Base-by-base conservation (phyloP, 1,139 yeast genomes). In the Taphrina communis region DNA sequence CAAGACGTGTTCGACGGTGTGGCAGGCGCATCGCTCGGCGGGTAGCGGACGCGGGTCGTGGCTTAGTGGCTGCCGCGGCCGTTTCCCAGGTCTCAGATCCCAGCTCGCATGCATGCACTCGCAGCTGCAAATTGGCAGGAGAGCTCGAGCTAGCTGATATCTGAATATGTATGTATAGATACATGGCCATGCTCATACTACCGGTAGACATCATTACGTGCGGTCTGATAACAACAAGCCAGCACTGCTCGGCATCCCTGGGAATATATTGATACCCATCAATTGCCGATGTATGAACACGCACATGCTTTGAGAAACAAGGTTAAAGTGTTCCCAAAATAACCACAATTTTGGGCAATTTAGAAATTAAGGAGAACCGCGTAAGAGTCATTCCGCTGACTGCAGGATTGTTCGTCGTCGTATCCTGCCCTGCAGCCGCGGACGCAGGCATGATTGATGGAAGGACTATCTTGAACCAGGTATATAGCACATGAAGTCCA, bases 51-150 rank as follows among this genome's bases (percentile, higher is more conserved):
- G 53, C 53, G 53, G 31, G 53, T 35, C 8, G 53, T 8, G 53
- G 53, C 53, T 50, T 50, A 2, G 35, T 19, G 53, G 53, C 53
- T 50, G 53, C 53, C 53, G 53, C 21, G 53, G 31, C 2, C 31
- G 31, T 25, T 25, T 25, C 31, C 31, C 31, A 25, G 31, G 31
- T 4, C 31, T 25, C 31, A 25, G 31, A 25, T 25, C 4, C 4
- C 31, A 25, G 31, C 31, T 25, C 19, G 2, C 5, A 6, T 11
- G 48, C 17, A 6, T 12, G 48, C 5, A 44, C 2, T n/a, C 9
- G 12, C 48, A 44, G n/a, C 17, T 11, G 9, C 6, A 14, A 11
- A 42, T 12, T 42, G 46, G 46, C 46, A 44, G n/a, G 4, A 14
- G n/a, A 14, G 17, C 12, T 17, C 12, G 19, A 44, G 8, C n/a